Conservation (phyloP, 2,329 filamentous ascomycete genomes). For the Lachnellula subtilissima region DNA sequence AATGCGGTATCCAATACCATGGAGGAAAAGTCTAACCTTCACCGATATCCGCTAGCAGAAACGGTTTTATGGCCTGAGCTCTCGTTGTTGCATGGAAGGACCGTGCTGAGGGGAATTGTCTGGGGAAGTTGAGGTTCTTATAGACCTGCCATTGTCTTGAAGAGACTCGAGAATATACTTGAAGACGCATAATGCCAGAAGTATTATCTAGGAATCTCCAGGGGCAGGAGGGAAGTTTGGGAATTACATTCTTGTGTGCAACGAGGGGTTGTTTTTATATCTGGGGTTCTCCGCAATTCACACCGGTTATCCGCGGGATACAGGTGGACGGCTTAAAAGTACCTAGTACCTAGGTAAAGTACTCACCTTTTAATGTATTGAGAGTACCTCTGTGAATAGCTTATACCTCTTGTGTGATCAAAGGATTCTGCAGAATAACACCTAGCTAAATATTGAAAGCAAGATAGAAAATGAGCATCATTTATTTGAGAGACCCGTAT, state of each 20-base stretch:
- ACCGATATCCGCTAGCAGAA: constrained; percentile 78
- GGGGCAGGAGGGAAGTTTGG: constrained; percentile 5
- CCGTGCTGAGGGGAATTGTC: constrained; percentile 14
- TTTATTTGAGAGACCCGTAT: background rate
- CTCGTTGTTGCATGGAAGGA: constrained; percentile 26
- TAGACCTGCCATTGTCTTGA: constrained; percentile 47
- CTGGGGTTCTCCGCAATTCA: constrained; percentile 14
- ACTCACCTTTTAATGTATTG: background rate
- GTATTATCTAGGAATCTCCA: constrained; percentile 4
- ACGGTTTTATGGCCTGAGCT: constrained; percentile 62
- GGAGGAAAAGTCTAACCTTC: constrained; percentile 53
- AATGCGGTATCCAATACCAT: background rate
- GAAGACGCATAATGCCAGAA: constrained; percentile 47
- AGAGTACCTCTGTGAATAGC: no score
- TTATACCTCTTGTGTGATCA: no score
- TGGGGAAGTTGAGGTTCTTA: constrained; percentile 25
- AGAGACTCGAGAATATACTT: constrained; percentile 45
- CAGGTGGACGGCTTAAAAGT: background rate
- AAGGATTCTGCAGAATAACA: no score
- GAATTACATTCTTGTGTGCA: constrained; percentile 14
- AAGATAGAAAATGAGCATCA: no score
- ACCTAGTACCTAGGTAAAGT: background rate
- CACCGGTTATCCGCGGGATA: constrained; percentile 18
- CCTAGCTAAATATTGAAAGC: no score
- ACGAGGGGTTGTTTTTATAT: constrained; percentile 6